Evolutionary conservation across 352 stramenopile genomes (phyloP).

Genomic region (Phytophthora sansomeana): DNA sequence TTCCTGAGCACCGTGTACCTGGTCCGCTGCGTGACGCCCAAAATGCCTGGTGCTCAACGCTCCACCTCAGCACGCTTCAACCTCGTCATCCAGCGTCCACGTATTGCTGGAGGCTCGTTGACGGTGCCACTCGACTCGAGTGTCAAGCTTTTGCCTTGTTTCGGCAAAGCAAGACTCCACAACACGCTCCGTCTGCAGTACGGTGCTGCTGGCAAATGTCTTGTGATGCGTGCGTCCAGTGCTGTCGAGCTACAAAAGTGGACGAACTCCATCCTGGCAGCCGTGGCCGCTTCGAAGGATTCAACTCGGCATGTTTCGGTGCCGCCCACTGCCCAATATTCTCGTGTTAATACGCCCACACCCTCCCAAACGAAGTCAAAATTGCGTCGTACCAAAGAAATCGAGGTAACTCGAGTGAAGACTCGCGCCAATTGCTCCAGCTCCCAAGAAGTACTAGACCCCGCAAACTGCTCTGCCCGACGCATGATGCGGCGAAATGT

Average conservation of each 20-base stretch:
- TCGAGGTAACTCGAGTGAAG: neutral
- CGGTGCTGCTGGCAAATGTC: slow-evolving; percentile 11
- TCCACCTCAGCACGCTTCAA: slow-evolving; percentile 9
- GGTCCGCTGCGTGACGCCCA: slow-evolving; percentile 5
- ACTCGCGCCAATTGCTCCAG: neutral
- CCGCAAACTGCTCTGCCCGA: slow-evolving; percentile 5
- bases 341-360: neutral
- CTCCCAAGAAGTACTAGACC: neutral
- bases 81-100: slow-evolving; percentile 33
- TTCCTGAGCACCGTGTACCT: slow-evolving; percentile 33
- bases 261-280: slow-evolving; percentile 16
- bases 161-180: slow-evolving; percentile 10
- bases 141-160: slow-evolving; percentile 10
- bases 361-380: neutral
- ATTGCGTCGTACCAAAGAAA: neutral
- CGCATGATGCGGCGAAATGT: slow-evolving; percentile 23
- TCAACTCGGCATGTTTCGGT: no score
- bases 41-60: no score
- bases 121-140: slow-evolving; percentile 32
- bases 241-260: slow-evolving; percentile 17
- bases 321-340: no score
- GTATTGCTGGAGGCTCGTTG: slow-evolving; percentile 26
- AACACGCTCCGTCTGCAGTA: slow-evolving; percentile 29
- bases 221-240: slow-evolving; percentile 25
- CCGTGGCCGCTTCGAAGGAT: neutral